A percentile compares a stretch with the other conserved stretches of the same genome.
These are phyloP conservation scores for Corymbia calophylla DNA, from an alignment of 441 rosid genomes.

Conservation along the genomic window DNA sequence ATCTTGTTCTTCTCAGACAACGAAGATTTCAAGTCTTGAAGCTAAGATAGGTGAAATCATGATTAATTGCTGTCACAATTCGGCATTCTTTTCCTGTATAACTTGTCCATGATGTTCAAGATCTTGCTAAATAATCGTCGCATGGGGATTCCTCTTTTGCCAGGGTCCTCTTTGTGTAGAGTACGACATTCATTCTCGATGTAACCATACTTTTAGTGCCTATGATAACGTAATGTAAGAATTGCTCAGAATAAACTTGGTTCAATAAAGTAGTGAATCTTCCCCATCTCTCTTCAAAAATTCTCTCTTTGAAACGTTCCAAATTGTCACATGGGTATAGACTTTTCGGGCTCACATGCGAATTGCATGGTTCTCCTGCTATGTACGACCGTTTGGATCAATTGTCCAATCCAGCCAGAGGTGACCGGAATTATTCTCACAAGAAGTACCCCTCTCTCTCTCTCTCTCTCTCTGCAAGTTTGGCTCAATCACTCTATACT, in stretches of 20 bases:
- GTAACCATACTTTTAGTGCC: neutral
- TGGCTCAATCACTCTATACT: neutral
- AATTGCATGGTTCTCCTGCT: neutral
- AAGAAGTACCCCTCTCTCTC: neutral
- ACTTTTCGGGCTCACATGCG: neutral
- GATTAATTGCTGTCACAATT: neutral
- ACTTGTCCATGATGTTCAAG: neutral
- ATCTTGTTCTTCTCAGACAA: neutral
- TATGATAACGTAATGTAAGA: neutral
- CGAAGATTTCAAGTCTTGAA: neutral
- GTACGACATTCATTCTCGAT: too few species aligned
- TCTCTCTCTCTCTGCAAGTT: neutral
- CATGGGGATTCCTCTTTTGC: neutral
- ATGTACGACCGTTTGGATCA: neutral
- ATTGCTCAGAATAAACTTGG: neutral
- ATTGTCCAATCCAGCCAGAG: neutral
- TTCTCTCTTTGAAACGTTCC: neutral
- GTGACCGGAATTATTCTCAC: too few species aligned
- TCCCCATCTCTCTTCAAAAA: neutral
- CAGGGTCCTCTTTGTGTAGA: neutral
- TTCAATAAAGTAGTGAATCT: neutral
- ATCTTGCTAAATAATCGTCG: neutral
- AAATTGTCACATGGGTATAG: neutral
- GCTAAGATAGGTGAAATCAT: neutral
- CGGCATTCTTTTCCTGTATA: neutral